Base-by-base conservation (phyloP, 2,329 filamentous ascomycete species). In the Beauveria sp. region DNA sequence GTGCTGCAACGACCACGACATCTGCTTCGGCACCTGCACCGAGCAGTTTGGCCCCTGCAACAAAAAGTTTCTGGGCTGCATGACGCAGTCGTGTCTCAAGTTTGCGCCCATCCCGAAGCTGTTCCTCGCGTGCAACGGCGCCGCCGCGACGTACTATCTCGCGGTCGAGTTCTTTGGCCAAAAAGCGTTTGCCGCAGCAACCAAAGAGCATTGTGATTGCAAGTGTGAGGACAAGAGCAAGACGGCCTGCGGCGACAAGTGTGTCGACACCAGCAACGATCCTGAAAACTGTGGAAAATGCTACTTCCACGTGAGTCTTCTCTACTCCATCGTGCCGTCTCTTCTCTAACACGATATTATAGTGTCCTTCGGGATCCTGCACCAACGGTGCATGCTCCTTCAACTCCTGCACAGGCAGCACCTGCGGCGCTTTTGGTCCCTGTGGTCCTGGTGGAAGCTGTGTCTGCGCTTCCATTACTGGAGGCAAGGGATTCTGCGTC, bases 1-100 rank as follows among this genome's bases (percentile, higher is more conserved):
- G 58, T 60, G 58, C 58, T 60, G 58, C 58, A 20, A 60, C 58
- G 26, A 20, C 49, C 58, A 60, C 49, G 58, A 60, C 6, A 46
- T 60, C 6, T 60, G 58, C 58, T 60, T 10, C 40, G 58, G 58
- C 40, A 60, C 58, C 12, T 60, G 58, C 49, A 34, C 10, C n/a
- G 49, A 60, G 58, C 14, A 53, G 58, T 60, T 60, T 53, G 9
- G 26, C n/a, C 49, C 58, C 10, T 60, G 58, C 49, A 60, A 60
- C 42, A 53, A 7, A 1, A 31, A 38, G n/a, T 60, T 60, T 16
- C 58, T 53, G 8, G 34, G 49, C 49, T 60, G 58, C 58, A 60
- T 60, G 58, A 28, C 12, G n/a, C 18, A 46, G 40, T 53, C 58
- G 24, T 60, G 58, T 42, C 6, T 31, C 34, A 28, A 28, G 49